Base-by-base conservation (phyloP, 371 early-diverging fungal species). In the Fennellomyces sp. region DNA sequence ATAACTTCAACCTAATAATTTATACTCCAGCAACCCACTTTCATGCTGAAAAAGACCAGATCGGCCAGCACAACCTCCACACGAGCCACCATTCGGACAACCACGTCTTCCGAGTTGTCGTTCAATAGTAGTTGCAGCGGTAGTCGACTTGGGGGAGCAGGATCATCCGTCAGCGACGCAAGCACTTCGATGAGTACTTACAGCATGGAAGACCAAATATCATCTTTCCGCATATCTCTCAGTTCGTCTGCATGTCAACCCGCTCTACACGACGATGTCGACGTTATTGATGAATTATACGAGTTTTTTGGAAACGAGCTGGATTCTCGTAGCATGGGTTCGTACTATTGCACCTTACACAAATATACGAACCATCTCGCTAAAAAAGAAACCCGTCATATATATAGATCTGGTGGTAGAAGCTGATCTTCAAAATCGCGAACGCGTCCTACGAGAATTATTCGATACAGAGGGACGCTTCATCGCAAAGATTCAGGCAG, bases 271-370 rank as follows among this genome's bases (percentile, higher is more conserved):
- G 61, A 61, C 42, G 45, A 47, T 35, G 64, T 66, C 25, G 66
- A 63, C 28, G 55, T 68, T 28, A 64, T 68, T 64, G 68, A 68
- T 30, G 68, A 68, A 30, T 35, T 68, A 6, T 68, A 68, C 45
- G 60, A 63, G 12, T 68, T 63, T 30, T 68, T 68, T 63, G 56
- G 48, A 33, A 57, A 50, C 39, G 52, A 60, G 41, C 31, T 42
- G 17, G 62, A 54, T 36, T n/a, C 52, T 42, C 55, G 52, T 29
- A 35, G 39, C 5, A 33, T 52, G 38, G 63, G 63, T 56, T 10
- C 21, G 45, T 21, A 17, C 17, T n/a, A 13, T 11, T 39, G 17
- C 17, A 39, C 17, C 5, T n/a, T 6, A 4, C 5, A 39, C 1
- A 39, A 5, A 39, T 11, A 39, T 11, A 5, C 13, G 35, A 33